Evolutionary conservation across 106 monocot species (phyloP).

Genomic region (Vanilla planifolia): DNA sequence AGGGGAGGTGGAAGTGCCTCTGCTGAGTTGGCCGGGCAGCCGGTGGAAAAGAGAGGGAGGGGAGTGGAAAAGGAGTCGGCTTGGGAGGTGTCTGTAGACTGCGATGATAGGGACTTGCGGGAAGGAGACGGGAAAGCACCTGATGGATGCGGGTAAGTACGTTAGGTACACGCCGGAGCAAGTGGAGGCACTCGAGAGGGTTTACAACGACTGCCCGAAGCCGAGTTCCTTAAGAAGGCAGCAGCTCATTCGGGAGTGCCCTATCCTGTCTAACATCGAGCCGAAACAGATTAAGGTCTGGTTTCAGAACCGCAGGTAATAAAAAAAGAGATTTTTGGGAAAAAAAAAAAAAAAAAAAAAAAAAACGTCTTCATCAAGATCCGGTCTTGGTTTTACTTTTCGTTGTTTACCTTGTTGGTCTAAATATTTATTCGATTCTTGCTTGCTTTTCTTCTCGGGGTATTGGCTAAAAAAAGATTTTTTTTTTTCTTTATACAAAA

Average conservation of each 20-base stretch:
- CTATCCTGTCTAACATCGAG: slow-evolving; percentile 75
- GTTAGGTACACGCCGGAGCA: slow-evolving; percentile 94
- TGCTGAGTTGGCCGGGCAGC: neutral
- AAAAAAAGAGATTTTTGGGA: no score
- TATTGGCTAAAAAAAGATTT: no score
- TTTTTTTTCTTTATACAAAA: no score
- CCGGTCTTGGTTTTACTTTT: neutral
- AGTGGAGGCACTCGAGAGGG: slow-evolving; percentile 86
- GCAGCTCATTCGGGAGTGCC: slow-evolving; percentile 76
- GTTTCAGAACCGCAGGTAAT: slow-evolving; percentile 86
- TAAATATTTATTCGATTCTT: neutral
- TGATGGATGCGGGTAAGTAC: slow-evolving; percentile 73
- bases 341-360: no score
- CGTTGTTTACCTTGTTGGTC: neutral
- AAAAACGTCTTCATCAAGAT: neutral
- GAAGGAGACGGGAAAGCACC: slow-evolving; percentile 18
- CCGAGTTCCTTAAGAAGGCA: slow-evolving; percentile 70
- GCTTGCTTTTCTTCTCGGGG: neutral
- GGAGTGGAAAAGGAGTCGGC: neutral
- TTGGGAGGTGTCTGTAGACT: slow-evolving; percentile 13
- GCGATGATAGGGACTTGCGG: slow-evolving; percentile 38
- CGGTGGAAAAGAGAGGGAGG: neutral
- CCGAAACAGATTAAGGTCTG: slow-evolving; percentile 96
- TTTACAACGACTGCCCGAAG: slow-evolving; percentile 79
- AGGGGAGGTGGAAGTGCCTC: neutral